Evolutionary conservation across 73 alveolate genomes (phyloP), one percentile per base, ranked within the genome.

Genomic region (Stentor coeruleus): DNA sequence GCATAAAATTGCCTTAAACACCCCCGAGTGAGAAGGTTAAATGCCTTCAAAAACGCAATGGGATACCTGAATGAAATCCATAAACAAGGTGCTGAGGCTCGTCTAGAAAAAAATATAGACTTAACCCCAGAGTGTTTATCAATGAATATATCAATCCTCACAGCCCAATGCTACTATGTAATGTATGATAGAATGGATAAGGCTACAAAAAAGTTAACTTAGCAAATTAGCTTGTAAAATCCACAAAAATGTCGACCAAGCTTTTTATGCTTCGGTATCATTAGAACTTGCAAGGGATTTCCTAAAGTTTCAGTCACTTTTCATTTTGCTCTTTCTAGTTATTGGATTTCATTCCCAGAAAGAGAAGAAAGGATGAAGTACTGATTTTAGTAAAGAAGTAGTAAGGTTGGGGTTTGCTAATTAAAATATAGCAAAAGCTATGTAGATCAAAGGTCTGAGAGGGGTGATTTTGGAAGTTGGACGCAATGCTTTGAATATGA

Each of bases 1-100:
- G 33, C 83, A 75, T 75, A 75, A 75, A 39, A 31, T 39, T n/a
- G 83, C 83, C 38, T 39, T 37, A n/a, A n/a, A n/a, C n/a, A n/a
- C n/a, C n/a, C n/a, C n/a, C n/a, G n/a, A n/a, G n/a, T n/a, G n/a
- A n/a, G n/a, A n/a, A n/a, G n/a, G n/a, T n/a, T n/a, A n/a, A 37
- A 75, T 35, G 33, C n/a, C 66, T 75, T 75, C 66, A 75, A 39
- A 39, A 33, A n/a, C 2, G 77, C 83, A 0, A 39, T 39, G 28
- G 72, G 83, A 14, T 75, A 37, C 38, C 39, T 75, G 26, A 75
- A 75, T 28, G 83, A 75, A 35, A n/a, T 75, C 33, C n/a, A 40
- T 28, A 66, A 66, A 66, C 14, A 28, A 26, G 79, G 40, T 26
- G 41, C 33, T 26, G 79, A 66, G 2, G 79, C 37, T 0, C n/a